Base-by-base conservation (phyloP, 2,329 filamentous ascomycete genomes). In the Uncinocarpus reesii region DNA sequence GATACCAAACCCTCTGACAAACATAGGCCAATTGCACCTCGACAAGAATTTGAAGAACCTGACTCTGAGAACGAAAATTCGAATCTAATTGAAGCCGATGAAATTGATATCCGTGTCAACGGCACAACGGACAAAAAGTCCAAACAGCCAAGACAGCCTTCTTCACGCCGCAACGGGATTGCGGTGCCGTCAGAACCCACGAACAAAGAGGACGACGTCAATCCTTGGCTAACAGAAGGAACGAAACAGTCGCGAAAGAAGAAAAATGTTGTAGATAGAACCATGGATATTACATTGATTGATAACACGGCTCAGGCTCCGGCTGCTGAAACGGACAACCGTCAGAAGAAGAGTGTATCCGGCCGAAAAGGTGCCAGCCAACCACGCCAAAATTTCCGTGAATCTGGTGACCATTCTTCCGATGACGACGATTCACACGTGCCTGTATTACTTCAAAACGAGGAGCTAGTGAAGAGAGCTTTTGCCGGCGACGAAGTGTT, bases 401-500 rank as follows among this genome's bases (percentile, higher is more conserved):
- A 37, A 45, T 54, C 59, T 23, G 76, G 78, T 23, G 71, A 70
- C 52, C 69, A 71, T 11, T 54, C 58, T 31, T 60, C 62, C 44
- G 66, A 65, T 48, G 67, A 68, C 42, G 65, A 70, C 28, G 64
- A 70, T 42, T 61, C 62, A 20, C 63, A 65, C 28, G 62, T 70
- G 26, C 65, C 59, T 51, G 65, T 64, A 43, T 60, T 71, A 10
- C 61, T 69, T 44, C 71, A 70, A 57, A 76, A 79, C 57, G 72
- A 76, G 52, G 79, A 81, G 32, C 78, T 94, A 50, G 81, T 94
- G 49, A 81, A 84, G 53, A 77, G 81, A 56, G 89, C 87, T 3
- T 95, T 98, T 64, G 90, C 89, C 1, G 88, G 86, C 35, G 80
- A 89, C 58, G 85, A 95, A 62, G 86, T 93, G 1, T 80, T 84